Evolutionary conservation across 2,329 filamentous ascomycete species (phyloP), one percentile per base, ranked within the genome.

Genomic region (Conoideocrella luteorostrata): DNA sequence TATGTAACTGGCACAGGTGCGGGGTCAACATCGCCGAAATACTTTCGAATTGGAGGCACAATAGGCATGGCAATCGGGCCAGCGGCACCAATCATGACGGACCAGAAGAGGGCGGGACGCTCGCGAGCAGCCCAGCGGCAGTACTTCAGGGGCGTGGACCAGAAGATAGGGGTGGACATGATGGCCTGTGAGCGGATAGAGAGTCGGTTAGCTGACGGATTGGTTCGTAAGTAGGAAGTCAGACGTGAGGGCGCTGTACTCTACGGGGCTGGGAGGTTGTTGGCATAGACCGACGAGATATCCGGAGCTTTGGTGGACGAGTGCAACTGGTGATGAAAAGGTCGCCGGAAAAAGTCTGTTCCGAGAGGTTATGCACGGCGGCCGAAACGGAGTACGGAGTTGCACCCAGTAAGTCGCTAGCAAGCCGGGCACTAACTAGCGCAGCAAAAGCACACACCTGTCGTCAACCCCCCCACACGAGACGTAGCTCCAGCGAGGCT

Each of bases 21-120:
- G 50, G 84, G 77, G 56, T 82, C 77, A 55, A 81, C 69, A 62
- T 95, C 88, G 55, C 90, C 90, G 45, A 95, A 66, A 51, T 70
- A 73, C 50, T 72, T 69, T 63, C 90, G 74, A 54, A 94, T 71
- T 38, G 88, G 85, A 34, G 90, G 89, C 1, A 88, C 83, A 45
- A 77, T 72, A 47, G 84, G 64, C 50, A 95, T 70, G 46, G 78
- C 69, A 45, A 86, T 65, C 28, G 91, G 93, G 10, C 89, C 89
- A 44, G 80, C 58, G 51, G 67, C 71, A 55, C 87, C 91, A 53
- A 97, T 70, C 46, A 87, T 61, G 58, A 88, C 71, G 56, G 87
- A 88, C 78, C 82, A 97, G 76, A 96, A 95, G 71, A 89, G 85
- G 47, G 89, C 89, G 41, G 93, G 93, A 65, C 86, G 86, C 67